Base-by-base conservation (phyloP, 2,329 filamentous ascomycete species). In the Kalaharituber pfeilii region DNA sequence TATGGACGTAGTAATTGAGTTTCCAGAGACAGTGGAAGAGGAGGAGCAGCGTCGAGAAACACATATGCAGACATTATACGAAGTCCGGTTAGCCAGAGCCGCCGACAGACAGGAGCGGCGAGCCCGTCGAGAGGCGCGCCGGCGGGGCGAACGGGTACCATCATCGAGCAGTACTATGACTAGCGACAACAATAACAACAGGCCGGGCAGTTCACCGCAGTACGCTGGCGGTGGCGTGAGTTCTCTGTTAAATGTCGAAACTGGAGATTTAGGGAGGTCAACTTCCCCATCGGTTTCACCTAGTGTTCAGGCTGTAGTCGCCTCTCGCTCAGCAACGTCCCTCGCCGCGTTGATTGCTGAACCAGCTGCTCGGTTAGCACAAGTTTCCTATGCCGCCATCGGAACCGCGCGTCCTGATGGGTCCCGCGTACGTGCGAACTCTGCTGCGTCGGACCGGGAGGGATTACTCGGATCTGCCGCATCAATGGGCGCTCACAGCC, bases 61-160 rank as follows among this genome's bases (percentile, higher is more conserved):
- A 26, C 86, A 95, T 67, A 96, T 96, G 91, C 84, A 91, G 58
- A 79, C 84, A 0, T 69, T 96, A 39, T 96, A 94, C 67, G 86
- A 94, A 67, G 89, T 96, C 56, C 81, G 91, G 11, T 66, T 84
- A 11, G 80, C 85, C 18, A 78, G 91, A 53, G 78, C 88, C 51
- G 78, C 79, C 3, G 86, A 91, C 58, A 80, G 86, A 4, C 85
- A 93, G 61, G 58, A 54, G 2, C 55, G 62, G 29, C 59, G 58
- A 36, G 80, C 59, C 13, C 57, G 56, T 20, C 52, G 59, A 44
- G 57, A 59, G 49, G 47, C 47, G 5, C 15, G 25, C 15, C n/a
- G 47, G 47, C 22, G 27, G 30, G 58, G 54, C 5, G 56, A 52
- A 27, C 51, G 56, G 15, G 13, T 25, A 8, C 15, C 13, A 15